These are phyloP conservation scores for Ramalina intermedia DNA, from an alignment of 495 filamentous ascomycete species.

Conservation along the genomic window DNA sequence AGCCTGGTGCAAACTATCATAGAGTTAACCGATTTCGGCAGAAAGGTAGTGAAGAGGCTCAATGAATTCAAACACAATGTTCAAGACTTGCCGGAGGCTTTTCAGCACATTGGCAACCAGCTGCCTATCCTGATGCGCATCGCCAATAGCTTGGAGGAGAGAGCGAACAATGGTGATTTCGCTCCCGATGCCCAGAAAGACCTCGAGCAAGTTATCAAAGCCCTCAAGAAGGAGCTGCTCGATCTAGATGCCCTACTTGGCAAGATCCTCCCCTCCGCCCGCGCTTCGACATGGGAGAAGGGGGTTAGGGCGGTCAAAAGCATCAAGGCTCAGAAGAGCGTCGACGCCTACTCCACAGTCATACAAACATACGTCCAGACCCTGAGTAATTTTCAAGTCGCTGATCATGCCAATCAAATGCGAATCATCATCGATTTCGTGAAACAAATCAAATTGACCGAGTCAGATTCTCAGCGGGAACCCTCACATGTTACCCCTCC, in stretches of 20 bases:
- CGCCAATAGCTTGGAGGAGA: background rate
- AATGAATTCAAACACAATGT: slow-evolving; percentile 17
- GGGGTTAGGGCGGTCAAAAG: slow-evolving; percentile 6
- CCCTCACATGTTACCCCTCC: background rate
- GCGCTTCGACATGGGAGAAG: slow-evolving; percentile 10
- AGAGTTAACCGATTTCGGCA: slow-evolving; percentile 24
- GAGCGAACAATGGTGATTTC: slow-evolving; percentile 2
- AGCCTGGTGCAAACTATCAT: slow-evolving; percentile 19
- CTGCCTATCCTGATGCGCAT: slow-evolving; percentile 19
- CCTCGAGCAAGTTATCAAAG: background rate
- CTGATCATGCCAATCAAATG: background rate
- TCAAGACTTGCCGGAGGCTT: slow-evolving; percentile 17
- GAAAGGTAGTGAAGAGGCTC: slow-evolving; percentile 18
- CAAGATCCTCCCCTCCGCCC: slow-evolving; percentile 3
- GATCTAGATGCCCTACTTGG: slow-evolving; percentile 3
- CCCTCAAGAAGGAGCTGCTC: slow-evolving; percentile 1
- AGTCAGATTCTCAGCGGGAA: too few relatives aligned
- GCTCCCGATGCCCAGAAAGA: background rate
- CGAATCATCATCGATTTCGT: background rate
- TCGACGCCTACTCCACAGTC: slow-evolving; percentile 1
- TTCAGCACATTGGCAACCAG: slow-evolving; percentile 18
- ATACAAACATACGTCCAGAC: slow-evolving; percentile 4
- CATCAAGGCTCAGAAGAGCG: slow-evolving; percentile 6
- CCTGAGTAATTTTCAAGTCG: slow-evolving; percentile 3
- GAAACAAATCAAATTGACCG: too few relatives aligned